Evolutionary conservation across 2,329 filamentous ascomycete species (phyloP).

Genomic region (Arthrobotrys megalospora): DNA sequence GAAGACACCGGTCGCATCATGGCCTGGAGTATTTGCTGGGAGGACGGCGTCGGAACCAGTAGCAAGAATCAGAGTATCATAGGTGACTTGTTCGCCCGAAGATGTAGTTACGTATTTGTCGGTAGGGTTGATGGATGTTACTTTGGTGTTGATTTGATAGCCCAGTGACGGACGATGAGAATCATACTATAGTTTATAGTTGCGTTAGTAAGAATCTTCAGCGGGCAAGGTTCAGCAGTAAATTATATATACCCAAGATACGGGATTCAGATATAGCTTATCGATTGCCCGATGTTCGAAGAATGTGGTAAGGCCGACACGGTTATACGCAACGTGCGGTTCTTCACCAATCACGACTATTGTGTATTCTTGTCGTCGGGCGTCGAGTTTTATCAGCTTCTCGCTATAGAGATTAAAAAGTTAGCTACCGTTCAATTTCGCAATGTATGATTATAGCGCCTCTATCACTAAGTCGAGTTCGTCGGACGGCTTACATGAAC

Average conservation of each 20-base stretch:
- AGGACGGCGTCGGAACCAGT: conserved; percentile 89
- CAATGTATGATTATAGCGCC: neutral
- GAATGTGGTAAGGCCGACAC: conserved; percentile 89
- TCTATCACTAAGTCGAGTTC: neutral
- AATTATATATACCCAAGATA: conserved; percentile 77
- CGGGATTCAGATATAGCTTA: conserved; percentile 87
- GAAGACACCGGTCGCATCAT: conserved; percentile 86
- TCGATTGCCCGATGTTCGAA: conserved; percentile 89
- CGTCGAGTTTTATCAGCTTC: conserved; percentile 88
- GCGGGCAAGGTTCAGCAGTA: neutral
- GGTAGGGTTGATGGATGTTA: conserved; percentile 77
- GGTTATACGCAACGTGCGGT: conserved; percentile 88
- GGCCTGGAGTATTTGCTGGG: conserved; percentile 79
- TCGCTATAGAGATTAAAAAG: conserved; percentile 74
- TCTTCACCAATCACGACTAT: conserved; percentile 91
- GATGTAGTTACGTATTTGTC: conserved; percentile 79
- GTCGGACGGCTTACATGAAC: conserved; percentile 79
- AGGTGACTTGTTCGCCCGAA: conserved; percentile 78
- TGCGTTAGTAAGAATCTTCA: conserved; percentile 19
- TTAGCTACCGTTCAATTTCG: conserved; percentile 18
- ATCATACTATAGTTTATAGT: conserved; percentile 59
- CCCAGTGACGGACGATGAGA: conserved; percentile 71
- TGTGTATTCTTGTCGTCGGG: conserved; percentile 81
- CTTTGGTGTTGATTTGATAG: conserved; percentile 82
- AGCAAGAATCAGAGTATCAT: conserved; percentile 86